A percentile compares a stretch with the other conserved stretches of the same genome.
These are phyloP conservation scores for Centaurea solstitialis DNA, from an alignment of 129 eudicot species.

Conservation along the genomic window DNA sequence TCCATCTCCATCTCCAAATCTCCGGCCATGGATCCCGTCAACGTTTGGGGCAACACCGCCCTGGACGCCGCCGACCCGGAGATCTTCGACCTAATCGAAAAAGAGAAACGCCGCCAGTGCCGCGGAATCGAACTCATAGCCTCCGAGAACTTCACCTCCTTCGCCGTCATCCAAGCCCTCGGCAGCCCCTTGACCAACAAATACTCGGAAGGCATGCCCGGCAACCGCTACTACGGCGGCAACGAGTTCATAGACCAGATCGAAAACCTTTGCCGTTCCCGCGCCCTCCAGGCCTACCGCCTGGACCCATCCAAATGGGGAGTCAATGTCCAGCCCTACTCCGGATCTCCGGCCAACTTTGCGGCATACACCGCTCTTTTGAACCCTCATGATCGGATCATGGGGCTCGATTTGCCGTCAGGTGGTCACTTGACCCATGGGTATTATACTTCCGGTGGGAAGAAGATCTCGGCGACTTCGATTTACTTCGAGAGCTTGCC, in stretches of 20 bases:
- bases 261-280: slow-evolving; percentile 74
- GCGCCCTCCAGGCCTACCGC: slow-evolving; percentile 71
- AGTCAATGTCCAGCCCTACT: slow-evolving; percentile 92
- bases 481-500: slow-evolving; percentile 98
- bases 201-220: slow-evolving; percentile 98
- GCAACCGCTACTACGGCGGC: slow-evolving; percentile 97
- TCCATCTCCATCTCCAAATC: too few relatives aligned
- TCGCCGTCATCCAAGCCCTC: slow-evolving; percentile 93
- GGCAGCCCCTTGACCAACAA: slow-evolving; percentile 90
- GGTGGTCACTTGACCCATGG: slow-evolving; percentile 99
- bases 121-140: slow-evolving; percentile 96
- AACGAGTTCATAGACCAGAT: slow-evolving; percentile 86
- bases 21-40: slow-evolving; percentile 76
- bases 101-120: slow-evolving; percentile 88
- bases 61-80: slow-evolving; percentile 72
- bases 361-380: slow-evolving; percentile 89
- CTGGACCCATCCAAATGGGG: slow-evolving; percentile 90
- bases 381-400: slow-evolving; percentile 86
- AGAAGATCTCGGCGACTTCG: slow-evolving; percentile 89
- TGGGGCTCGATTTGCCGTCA: slow-evolving; percentile 92
- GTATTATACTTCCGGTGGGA: slow-evolving; percentile 82
- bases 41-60: slow-evolving; percentile 79
- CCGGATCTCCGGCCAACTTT: slow-evolving; percentile 92
- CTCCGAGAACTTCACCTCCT: slow-evolving; percentile 95
- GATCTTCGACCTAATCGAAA: slow-evolving; percentile 84